Evolutionary conservation across 306 rosid species (phyloP).

Genomic region (Quillaja saponaria): DNA sequence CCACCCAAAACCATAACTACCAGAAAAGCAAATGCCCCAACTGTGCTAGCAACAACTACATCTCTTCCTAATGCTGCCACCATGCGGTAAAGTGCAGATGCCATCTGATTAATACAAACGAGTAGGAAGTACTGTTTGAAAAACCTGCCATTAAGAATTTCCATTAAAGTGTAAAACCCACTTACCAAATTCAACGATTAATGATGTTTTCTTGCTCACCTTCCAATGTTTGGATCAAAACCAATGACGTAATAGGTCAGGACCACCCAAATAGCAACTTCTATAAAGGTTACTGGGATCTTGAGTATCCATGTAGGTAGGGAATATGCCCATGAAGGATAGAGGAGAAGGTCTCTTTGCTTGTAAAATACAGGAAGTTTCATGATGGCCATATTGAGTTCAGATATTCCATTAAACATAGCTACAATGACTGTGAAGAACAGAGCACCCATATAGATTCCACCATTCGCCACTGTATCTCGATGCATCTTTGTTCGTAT

Average conservation of each 20-base stretch:
- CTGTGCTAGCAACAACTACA: conserved; percentile 50
- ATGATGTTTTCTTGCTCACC: conserved; percentile 34
- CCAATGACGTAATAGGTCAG: conserved; percentile 65
- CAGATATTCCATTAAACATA: conserved; percentile 52
- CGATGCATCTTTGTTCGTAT: conserved; percentile 44
- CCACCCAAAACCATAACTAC: conserved; percentile 53
- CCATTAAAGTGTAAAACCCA: conserved; percentile 18
- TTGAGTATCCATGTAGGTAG: conserved; percentile 65
- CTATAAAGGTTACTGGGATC: conserved; percentile 52
- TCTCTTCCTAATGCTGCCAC: conserved; percentile 53
- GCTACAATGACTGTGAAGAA: conserved; percentile 29
- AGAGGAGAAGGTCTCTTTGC: conserved; percentile 62
- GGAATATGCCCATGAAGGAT: conserved; percentile 68
- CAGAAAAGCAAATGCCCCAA: conserved; percentile 57
- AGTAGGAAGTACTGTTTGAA: conserved; percentile 51
- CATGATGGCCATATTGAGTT: conserved; percentile 54
- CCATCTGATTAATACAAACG: conserved; percentile 59
- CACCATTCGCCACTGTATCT: conserved; percentile 31
- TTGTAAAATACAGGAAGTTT: conserved; percentile 73
- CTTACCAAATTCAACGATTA: not conserved
- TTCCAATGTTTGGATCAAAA: conserved; percentile 54
- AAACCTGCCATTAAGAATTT: too few relatives aligned
- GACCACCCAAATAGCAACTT: conserved; percentile 58
- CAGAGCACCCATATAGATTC: conserved; percentile 44
- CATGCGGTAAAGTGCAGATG: conserved; percentile 58